Evolutionary conservation across 2,329 filamentous ascomycete genomes (phyloP), one percentile per base, ranked within the genome.

Genomic region (Penicillium sp.): DNA sequence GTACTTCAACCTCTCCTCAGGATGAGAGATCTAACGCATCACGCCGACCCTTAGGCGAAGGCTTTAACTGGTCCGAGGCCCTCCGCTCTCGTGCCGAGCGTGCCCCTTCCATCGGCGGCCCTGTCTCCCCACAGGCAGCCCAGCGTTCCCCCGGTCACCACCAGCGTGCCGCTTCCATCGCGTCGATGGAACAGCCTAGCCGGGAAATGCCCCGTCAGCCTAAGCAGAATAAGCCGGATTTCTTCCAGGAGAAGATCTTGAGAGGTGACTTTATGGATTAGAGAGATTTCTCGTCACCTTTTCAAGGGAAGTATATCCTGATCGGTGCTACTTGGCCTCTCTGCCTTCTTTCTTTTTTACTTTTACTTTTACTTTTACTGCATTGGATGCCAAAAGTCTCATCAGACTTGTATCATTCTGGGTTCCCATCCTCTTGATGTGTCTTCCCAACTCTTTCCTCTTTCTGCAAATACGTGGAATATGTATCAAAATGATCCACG

Each of bases 201-300:
- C 75, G 75, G 51, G 75, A 79, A 53, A 74, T 79, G 35, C 73
- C 76, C 19, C 76, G 76, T 57, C 76, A 81, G 62, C 78, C 77
- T 6, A 78, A 78, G 56, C 77, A 82, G 64, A 81, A 82, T 42
- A 95, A 93, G 81, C 93, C 93, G 31, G 94, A 99, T 78, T 89
- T 89, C 62, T 94, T 97, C 79, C 93, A 97, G 77, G 94, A 99
- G 82, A 87, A 95, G 66, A 97, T 99, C 69, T 83, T 99, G 66
- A 94, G 96, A 79, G 94, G 93, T 46, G 94, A 99, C 71, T 97
- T 99, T 70, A 97, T 97, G 92, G 93, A 97, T 72, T 96, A 82
- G 66, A 82, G 66, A 29, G 31, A 25, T 37, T 13, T 17, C 27
- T 19, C 6, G 49, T 38, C 40, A 27, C 47, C 50, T 50, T 41